phyloP scores from a whole-genome alignment of 768 basidiomycete genomes.

The Solioccasus polychromus region DNA sequence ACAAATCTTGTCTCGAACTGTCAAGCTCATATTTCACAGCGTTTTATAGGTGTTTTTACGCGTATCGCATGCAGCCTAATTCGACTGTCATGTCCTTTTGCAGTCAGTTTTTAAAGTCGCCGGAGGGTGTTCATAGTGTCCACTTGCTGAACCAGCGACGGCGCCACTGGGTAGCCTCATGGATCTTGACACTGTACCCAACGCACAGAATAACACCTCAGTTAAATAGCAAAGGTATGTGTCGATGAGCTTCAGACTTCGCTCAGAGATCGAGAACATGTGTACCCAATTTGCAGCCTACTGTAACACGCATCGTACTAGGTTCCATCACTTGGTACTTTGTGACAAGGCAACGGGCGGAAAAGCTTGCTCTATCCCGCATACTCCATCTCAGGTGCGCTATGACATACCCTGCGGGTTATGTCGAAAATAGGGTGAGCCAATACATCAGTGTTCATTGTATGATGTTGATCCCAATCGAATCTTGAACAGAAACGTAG shows the following conservation, averaged over 20 bases:
- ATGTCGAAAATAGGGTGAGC: constrained; percentile 13
- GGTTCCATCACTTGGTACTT: neutral
- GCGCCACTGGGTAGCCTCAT: constrained; percentile 7
- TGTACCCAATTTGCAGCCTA: constrained; percentile 7
- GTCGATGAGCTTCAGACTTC: constrained; percentile 5
- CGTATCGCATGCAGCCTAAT: constrained; percentile 2
- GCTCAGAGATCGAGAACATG: constrained; percentile 14
- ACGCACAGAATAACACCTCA: constrained; percentile 4
- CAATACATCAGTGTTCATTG: neutral
- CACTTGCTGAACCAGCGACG: constrained; percentile 6
- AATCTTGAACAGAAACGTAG: neutral
- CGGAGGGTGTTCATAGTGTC: constrained; percentile 5
- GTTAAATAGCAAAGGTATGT: constrained; percentile 22
- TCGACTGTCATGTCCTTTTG: neutral
- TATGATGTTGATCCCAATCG: neutral
- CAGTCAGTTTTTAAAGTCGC: neutral
- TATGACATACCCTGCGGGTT: constrained; percentile 3
- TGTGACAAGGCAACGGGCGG: neutral
- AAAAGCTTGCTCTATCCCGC: neutral
- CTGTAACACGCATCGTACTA: constrained; percentile 1
- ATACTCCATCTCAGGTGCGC: fast-evolving
- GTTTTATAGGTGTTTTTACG: constrained; percentile 6
- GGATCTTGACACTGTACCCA: neutral
- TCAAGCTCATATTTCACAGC: neutral
- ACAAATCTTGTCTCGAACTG: constrained; percentile 17